These are phyloP conservation scores for Thelonectria blattea DNA, from an alignment of 2,329 filamentous ascomycete genomes.

Conservation along the genomic window DNA sequence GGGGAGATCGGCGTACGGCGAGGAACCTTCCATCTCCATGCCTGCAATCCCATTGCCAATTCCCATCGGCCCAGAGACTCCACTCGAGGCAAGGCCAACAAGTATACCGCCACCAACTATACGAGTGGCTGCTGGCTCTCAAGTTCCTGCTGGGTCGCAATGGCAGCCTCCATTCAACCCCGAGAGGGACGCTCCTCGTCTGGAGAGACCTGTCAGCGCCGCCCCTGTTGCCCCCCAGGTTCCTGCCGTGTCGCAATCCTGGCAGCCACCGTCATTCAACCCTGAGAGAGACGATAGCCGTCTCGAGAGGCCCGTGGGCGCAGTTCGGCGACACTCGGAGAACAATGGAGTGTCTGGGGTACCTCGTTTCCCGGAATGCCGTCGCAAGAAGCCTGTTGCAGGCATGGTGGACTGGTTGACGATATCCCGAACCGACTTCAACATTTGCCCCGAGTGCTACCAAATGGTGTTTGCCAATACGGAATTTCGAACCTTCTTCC, in stretches of 20 bases:
- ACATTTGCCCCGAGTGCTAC: slow-evolving; percentile 85
- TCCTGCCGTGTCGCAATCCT: slow-evolving; percentile 42
- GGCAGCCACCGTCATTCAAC: slow-evolving; percentile 55
- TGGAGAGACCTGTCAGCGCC: slow-evolving; percentile 51
- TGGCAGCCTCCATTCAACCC: slow-evolving; percentile 58
- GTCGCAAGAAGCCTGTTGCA: slow-evolving; percentile 65
- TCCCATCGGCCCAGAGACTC: slow-evolving; percentile 30
- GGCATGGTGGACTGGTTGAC: slow-evolving; percentile 83
- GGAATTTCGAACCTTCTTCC: slow-evolving; percentile 70
- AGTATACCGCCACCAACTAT: slow-evolving; percentile 33
- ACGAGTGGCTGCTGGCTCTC: slow-evolving; percentile 14
- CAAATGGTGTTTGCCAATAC: slow-evolving; percentile 71
- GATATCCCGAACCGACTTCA: slow-evolving; percentile 72
- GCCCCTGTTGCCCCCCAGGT: slow-evolving; percentile 42
- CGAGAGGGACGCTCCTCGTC: slow-evolving; percentile 39
- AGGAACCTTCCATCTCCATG: slow-evolving; percentile 32
- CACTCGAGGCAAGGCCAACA: slow-evolving; percentile 31
- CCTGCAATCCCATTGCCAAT: slow-evolving; percentile 36
- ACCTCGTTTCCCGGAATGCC: slow-evolving; percentile 69
- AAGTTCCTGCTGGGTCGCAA: slow-evolving; percentile 33
- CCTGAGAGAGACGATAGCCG: slow-evolving; percentile 44
- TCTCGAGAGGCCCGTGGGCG: slow-evolving; percentile 50
- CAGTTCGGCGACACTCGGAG: slow-evolving; percentile 62
- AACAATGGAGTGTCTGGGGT: slow-evolving; percentile 38
- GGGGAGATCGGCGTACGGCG: slow-evolving; percentile 29